These are phyloP conservation scores for Casuarina equisetifolia DNA, from an alignment of 306 rosid species.

Conservation along the genomic window DNA sequence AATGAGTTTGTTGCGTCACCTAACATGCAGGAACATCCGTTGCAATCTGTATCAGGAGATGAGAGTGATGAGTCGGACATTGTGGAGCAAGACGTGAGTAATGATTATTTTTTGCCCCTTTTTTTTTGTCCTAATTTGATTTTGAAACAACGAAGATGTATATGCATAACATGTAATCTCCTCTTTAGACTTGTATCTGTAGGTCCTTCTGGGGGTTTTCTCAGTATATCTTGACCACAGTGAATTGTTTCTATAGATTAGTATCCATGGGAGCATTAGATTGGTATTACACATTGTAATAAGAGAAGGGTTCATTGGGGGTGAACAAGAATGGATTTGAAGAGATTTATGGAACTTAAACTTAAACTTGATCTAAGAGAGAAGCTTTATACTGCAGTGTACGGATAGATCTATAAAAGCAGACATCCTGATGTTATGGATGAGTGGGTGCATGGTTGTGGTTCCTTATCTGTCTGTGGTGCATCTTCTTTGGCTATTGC, in stretches of 20 bases:
- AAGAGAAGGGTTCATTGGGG: background rate
- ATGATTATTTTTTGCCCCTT: background rate
- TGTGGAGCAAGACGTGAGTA: conserved; percentile 89
- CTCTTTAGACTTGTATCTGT: background rate
- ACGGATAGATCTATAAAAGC: background rate
- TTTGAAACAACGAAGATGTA: conserved; percentile 4
- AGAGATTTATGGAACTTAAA: background rate
- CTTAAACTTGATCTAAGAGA: background rate
- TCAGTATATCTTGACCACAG: background rate
- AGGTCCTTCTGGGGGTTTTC: background rate
- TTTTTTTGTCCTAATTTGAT: conserved; percentile 9
- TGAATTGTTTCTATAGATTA: background rate
- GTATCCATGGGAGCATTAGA: background rate
- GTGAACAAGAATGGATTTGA: background rate
- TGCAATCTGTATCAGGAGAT: conserved; percentile 49
- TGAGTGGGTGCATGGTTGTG: background rate
- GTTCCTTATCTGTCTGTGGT: background rate
- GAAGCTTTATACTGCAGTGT: background rate
- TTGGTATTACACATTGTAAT: background rate
- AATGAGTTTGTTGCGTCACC: conserved; percentile 43
- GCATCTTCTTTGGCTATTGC: background rate
- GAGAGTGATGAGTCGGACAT: conserved; percentile 85
- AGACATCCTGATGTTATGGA: background rate
- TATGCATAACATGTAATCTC: background rate
- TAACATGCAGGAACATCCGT: conserved; percentile 45